phyloP scores from a whole-genome alignment of 768 basidiomycete genomes.

The Mycena amicta region DNA sequence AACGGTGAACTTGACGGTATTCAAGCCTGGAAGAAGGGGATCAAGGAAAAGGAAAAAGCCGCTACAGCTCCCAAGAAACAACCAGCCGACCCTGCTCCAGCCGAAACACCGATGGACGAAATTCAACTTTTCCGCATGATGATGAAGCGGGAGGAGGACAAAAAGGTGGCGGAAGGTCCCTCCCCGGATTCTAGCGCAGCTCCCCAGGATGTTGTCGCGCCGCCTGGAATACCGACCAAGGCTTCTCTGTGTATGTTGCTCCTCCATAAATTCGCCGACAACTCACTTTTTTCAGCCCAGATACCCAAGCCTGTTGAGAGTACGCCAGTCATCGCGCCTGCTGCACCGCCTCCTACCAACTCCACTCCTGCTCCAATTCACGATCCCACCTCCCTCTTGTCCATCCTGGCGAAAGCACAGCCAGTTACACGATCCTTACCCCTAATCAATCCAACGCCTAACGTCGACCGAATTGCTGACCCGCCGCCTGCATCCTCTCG shows the following conservation, averaged over 20 bases:
- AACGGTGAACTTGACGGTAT: constrained; percentile 80
- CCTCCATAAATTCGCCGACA: background rate
- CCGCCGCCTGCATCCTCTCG: constrained; percentile 34
- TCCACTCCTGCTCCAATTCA: constrained; percentile 2
- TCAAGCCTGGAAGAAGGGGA: constrained; percentile 84
- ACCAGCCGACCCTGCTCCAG: constrained; percentile 25
- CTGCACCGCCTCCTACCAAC: constrained; percentile 2
- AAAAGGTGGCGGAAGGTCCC: constrained; percentile 36
- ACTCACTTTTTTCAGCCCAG: background rate
- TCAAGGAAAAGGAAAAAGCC: constrained; percentile 67
- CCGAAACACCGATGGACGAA: constrained; percentile 64
- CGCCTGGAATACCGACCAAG: constrained; percentile 14
- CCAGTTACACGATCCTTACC: constrained; percentile 13
- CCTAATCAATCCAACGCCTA: constrained; percentile 4
- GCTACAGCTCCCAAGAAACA: constrained; percentile 14
- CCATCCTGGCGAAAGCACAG: constrained; percentile 22
- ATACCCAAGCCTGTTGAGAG: background rate
- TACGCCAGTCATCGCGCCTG: background rate
- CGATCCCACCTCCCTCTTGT: constrained; percentile 18
- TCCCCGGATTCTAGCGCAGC: constrained; percentile 10
- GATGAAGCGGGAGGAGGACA: constrained; percentile 77
- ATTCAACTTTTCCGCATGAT: constrained; percentile 82
- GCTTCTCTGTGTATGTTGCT: constrained; percentile 14
- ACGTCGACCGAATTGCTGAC: constrained; percentile 2
- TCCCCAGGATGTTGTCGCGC: constrained; percentile 1